phyloP scores from a whole-genome alignment of 768 basidiomycete genomes.

The Goffeauzyma gilvescens region DNA sequence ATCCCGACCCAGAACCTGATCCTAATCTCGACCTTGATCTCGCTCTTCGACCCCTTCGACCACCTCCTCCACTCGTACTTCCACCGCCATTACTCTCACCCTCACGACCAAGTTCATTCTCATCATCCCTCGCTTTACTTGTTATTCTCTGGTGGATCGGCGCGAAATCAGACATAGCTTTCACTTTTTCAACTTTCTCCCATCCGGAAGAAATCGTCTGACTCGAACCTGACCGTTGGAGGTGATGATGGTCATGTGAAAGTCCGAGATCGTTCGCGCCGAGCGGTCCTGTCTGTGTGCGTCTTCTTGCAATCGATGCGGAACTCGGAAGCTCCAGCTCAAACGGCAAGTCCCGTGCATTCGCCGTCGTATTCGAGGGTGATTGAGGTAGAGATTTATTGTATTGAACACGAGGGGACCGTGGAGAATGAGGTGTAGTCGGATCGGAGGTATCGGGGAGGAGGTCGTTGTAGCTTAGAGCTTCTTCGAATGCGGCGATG shows the following conservation, averaged over 20 bases:
- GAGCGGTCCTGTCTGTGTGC: too few species aligned
- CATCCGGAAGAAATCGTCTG: constrained; percentile 1
- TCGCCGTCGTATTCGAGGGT: too few species aligned
- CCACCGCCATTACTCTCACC: constrained; percentile 20
- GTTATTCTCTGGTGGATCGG: constrained; percentile 72
- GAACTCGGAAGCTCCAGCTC: not conserved
- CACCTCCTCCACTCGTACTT: constrained; percentile 20
- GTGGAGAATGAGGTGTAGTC: constrained; percentile 28
- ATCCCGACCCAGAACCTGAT: constrained; percentile 20
- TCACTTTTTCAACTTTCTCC: constrained; percentile 29
- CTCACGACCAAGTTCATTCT: not conserved
- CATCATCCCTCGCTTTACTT: constrained; percentile 23
- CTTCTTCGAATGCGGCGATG: constrained; percentile 59
- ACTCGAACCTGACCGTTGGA: constrained; percentile 13
- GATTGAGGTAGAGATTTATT: not conserved
- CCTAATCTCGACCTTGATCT: constrained; percentile 18
- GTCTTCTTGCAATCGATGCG: constrained; percentile 7
- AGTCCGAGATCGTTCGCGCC: too few species aligned
- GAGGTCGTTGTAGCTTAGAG: constrained; percentile 46
- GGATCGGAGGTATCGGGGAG: constrained; percentile 16
- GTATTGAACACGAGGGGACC: constrained; percentile 13
- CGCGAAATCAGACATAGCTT: constrained; percentile 33
- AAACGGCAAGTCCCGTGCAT: too few species aligned
- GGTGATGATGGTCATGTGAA: too few species aligned
- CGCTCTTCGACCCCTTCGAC: constrained; percentile 2